Base-by-base conservation (phyloP, 169 alveolate genomes). In the Fabrea salina region DNA sequence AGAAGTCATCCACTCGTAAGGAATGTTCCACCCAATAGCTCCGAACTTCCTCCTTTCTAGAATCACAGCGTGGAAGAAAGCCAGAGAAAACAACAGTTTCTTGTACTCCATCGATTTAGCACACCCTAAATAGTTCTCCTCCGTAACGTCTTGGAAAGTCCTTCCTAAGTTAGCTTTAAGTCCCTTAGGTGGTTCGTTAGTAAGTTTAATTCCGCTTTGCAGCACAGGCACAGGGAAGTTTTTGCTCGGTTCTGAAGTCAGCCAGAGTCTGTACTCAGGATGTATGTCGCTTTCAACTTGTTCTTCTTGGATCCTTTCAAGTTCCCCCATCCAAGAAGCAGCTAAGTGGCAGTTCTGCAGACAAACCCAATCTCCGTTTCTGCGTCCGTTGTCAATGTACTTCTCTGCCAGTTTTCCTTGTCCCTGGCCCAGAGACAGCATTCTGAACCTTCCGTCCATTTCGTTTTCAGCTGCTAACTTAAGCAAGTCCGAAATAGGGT, bases 101-200 rank as follows among this genome's bases (percentile, higher is more conserved):
- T 95, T 93, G 86, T 86, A 95, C 80, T 90, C 93, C 53, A 54
- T 79, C 53, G 89, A 88, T 82, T 78, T 77, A 35, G 90, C 68
- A 81, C 88, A 91, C 32, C 51, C 66, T 71, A 51, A 57, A 58
- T 87, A 91, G 44, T 85, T 89, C 70, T 89, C 94, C 56, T 91
- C 96, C 11, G 79, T 80, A n/a, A 94, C 87, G 83, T 93, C 95
- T 47, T 84, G 82, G 76, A 87, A 96, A 2, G 96, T 92, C 43
- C 97, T 90, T 80, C 81, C 82, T 58, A 96, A 44, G 74, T 95
- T 93, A 0, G 98, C 97, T 44, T 89, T 85, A 33, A 93, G 91
- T 41, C 98, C 98, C 90, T 94, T 94, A 13, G 99, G 99, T 6
- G 98, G 98, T 72, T 95, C 99, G 79, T 93, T 95, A 56, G 98